Conservation (phyloP, 2,329 filamentous ascomycete species). For the Chaetothyriales sp. region DNA sequence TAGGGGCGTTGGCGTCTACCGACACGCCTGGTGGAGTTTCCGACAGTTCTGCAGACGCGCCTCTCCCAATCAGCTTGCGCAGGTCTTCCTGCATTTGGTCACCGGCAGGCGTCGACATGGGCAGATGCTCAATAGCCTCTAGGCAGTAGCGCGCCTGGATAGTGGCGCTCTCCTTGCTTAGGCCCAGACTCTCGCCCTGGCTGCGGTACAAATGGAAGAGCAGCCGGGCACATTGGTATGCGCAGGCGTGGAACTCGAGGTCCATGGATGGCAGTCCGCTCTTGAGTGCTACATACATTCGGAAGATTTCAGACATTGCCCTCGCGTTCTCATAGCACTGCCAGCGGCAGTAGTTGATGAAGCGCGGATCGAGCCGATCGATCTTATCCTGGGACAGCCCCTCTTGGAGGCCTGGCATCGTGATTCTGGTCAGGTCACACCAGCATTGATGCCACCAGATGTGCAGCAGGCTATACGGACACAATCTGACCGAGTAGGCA, state of each 20-base stretch:
- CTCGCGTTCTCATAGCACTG: background rate
- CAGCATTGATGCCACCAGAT: conserved; percentile 11
- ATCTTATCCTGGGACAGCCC: conserved; percentile 5
- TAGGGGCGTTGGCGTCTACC: background rate
- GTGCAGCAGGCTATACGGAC: conserved; percentile 8
- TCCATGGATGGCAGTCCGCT: background rate
- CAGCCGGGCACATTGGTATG: background rate
- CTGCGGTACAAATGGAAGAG: background rate
- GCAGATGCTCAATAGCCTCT: background rate
- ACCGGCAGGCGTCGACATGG: background rate
- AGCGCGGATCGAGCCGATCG: conserved; percentile 5
- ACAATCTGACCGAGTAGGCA: conserved; percentile 1
- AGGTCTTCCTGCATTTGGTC: background rate
- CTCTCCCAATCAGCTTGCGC: background rate
- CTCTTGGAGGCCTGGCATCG: conserved; percentile 9
- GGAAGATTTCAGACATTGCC: background rate
- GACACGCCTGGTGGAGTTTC: background rate
- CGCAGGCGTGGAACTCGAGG: background rate
- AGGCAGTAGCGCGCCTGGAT: background rate
- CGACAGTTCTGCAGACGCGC: background rate
- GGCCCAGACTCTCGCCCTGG: background rate
- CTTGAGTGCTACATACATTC: background rate
- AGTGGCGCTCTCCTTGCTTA: background rate
- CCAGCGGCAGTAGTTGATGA: background rate
- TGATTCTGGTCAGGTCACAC: conserved; percentile 11